Evolutionary conservation across 495 filamentous ascomycete genomes (phyloP).

Genomic region (Xylaria flabelliformis): DNA sequence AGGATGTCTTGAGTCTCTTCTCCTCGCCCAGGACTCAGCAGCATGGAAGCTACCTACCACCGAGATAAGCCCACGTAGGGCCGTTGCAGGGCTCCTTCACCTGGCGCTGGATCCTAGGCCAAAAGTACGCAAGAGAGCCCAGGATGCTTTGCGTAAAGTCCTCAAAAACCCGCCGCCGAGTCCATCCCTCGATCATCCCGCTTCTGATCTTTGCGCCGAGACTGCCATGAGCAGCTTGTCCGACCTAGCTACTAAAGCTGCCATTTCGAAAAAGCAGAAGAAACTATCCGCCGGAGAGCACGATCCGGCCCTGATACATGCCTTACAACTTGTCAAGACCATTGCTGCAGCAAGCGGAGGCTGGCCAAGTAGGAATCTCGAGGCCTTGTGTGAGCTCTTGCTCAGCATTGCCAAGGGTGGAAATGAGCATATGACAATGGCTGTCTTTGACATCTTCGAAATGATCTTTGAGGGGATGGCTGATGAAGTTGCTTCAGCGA

Average conservation of each 20-base stretch:
- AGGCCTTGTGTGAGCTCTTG: slow-evolving; percentile 84
- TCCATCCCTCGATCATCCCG: slow-evolving; percentile 90
- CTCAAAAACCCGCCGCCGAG: slow-evolving; percentile 84
- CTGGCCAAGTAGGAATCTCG: slow-evolving; percentile 97
- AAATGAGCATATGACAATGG: slow-evolving; percentile 94
- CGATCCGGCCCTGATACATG: slow-evolving; percentile 87
- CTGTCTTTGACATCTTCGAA: slow-evolving; percentile 96
- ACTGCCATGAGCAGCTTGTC: slow-evolving; percentile 78
- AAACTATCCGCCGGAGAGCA: slow-evolving; percentile 66
- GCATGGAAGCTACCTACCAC: slow-evolving; percentile 86
- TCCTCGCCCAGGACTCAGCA: slow-evolving; percentile 83
- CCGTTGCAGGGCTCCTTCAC: slow-evolving; percentile 82
- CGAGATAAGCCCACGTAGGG: slow-evolving; percentile 85
- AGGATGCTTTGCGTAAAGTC: slow-evolving; percentile 85
- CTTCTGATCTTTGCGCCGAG: slow-evolving; percentile 93
- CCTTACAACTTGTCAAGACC: slow-evolving; percentile 87
- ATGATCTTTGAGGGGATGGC: slow-evolving; percentile 91
- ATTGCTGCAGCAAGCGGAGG: slow-evolving; percentile 85
- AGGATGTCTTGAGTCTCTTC: slow-evolving; percentile 85
- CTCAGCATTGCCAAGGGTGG: slow-evolving; percentile 85
- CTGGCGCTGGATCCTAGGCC: slow-evolving; percentile 87
- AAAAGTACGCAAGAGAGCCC: slow-evolving; percentile 93
- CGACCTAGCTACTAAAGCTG: slow-evolving; percentile 66
- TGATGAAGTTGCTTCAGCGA: slow-evolving; percentile 82
- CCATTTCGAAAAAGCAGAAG: slow-evolving; percentile 67